Percentiles rank a stretch among this genome's conserved stretches.
Conservation (phyloP, 768 basidiomycete genomes). For the Exsudoporus frostii region DNA sequence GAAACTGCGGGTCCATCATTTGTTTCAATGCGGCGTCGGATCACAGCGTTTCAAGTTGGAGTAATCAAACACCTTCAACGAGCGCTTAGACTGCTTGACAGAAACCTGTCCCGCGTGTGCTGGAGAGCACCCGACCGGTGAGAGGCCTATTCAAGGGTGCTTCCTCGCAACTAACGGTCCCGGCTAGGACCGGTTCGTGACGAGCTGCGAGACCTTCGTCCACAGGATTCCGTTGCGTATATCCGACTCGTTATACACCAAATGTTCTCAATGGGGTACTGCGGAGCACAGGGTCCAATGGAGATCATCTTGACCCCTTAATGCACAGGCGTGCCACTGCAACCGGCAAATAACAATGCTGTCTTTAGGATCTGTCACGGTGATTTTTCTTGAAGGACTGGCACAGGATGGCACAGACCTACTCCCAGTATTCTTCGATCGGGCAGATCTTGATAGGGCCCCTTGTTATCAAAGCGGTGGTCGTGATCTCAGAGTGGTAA, state of each 20-base stretch:
- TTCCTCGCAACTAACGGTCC: slow-evolving; percentile 10
- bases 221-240: not conserved
- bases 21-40: not conserved
- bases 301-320: not conserved
- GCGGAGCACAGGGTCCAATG: slow-evolving; percentile 17
- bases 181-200: not conserved
- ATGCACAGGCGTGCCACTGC: not conserved
- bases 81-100: not conserved
- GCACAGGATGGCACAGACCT: not conserved
- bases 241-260: not conserved
- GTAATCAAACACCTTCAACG: not conserved
- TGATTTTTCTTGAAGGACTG: not conserved
- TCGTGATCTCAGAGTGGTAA: not conserved
- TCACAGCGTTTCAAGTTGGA: not conserved
- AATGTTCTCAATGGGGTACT: not conserved
- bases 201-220: not conserved
- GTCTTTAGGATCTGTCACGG: not conserved
- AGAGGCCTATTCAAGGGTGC: not conserved
- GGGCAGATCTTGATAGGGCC: not conserved
- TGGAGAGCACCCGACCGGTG: not conserved
- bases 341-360: not conserved
- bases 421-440: not conserved
- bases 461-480: not conserved
- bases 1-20: not conserved
- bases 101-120: not conserved